Conservation (phyloP, 2,329 filamentous ascomycete species). For the Pleurostoma richardsiae region DNA sequence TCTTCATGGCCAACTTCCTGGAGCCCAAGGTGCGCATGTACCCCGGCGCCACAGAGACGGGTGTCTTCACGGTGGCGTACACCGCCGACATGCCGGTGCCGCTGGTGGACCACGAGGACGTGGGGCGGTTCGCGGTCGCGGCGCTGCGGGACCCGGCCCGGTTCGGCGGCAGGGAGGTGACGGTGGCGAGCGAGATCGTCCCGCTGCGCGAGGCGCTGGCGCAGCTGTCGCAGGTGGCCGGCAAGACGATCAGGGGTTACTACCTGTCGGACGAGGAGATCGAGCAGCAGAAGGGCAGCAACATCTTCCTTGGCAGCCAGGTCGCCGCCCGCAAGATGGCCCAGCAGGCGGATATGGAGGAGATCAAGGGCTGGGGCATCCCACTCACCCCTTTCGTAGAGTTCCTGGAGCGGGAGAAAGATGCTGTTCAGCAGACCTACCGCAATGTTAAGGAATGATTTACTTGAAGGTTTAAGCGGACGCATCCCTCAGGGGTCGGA, state of each 20-base stretch:
- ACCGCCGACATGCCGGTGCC: conserved; percentile 28
- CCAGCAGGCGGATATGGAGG: neutral
- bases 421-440: neutral
- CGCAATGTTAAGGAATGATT: neutral
- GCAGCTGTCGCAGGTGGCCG: neutral
- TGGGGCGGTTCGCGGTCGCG: conserved; percentile 37
- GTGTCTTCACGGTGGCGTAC: conserved; percentile 30
- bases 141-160: conserved; percentile 22
- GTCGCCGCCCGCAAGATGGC: neutral
- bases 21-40: conserved; percentile 33
- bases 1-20: conserved; percentile 47
- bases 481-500: no score
- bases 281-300: neutral
- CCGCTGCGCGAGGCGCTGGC: neutral
- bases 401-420: conserved; percentile 1
- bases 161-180: neutral
- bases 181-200: neutral
- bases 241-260: neutral
- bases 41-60: conserved; percentile 28
- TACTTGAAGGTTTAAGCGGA: no score
- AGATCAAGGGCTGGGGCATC: neutral
- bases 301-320: neutral
- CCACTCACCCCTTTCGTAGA: neutral
- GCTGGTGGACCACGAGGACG: conserved; percentile 39
- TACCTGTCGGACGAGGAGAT: conserved; percentile 1